Evolutionary conservation across 2,329 filamentous ascomycete genomes (phyloP), one percentile per base, ranked within the genome.

Genomic region (Periconia sp.): DNA sequence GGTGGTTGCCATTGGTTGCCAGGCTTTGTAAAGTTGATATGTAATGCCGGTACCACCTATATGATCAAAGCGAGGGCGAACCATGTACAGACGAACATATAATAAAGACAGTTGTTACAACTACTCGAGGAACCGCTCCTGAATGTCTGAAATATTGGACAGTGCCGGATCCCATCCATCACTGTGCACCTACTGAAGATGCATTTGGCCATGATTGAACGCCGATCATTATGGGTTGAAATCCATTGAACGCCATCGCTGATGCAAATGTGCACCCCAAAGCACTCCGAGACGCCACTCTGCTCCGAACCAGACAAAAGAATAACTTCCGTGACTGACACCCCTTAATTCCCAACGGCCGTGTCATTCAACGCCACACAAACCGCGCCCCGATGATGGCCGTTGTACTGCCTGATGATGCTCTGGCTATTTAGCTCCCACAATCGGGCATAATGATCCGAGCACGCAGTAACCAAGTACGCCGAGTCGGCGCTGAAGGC

Each of bases 391-490:
- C 92, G 83, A 71, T 97, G 92, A 70, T 97, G 92, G 7, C 92
- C 92, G 70, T 95, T 96, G 73, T 97, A 97, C 78, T 97, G 92
- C 45, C 92, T 83, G 64, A 97, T 97, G 60, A 97, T 92, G 66
- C 87, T 88, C 74, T 95, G 91, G 61, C 88, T 92, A 59, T 82
- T 80, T 59, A 97, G 79, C 78, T 97, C 92, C 92, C 92, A 97
- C 52, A 97, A 77, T 17, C 92, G 83, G 2, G 92, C 92, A 70
- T 96, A 97, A 73, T 97, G 92, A 71, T 97, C 92, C 41, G 89
- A 93, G 71, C 91, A 96, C 6, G 92, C 92, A 0, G 92, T 97
- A 13, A 97, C 92, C 7, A 97, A 80, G 68, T 97, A 97, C 0
- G 92, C 92, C 33, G 88, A 92, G 72, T 97, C 92, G 23, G 92